Conservation (phyloP, 768 basidiomycete genomes). For the Termitomyces sp. region DNA sequence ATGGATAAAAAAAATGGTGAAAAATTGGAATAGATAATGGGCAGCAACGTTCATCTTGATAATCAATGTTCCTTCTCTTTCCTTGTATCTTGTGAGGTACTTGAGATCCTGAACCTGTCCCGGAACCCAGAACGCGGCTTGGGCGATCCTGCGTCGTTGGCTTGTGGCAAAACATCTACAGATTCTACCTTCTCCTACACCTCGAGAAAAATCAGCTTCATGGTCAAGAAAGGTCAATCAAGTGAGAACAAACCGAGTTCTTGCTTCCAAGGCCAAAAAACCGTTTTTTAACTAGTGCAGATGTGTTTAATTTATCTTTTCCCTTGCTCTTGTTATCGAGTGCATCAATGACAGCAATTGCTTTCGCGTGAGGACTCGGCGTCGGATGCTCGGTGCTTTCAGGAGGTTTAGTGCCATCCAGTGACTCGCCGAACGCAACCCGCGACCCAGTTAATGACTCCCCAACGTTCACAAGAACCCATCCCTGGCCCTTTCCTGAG, state of each 20-base stretch:
- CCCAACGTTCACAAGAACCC: constrained; percentile 68
- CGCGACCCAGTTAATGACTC: constrained; percentile 22
- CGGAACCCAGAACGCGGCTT: constrained; percentile 31
- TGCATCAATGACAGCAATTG: constrained; percentile 60
- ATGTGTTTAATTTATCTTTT: constrained; percentile 21
- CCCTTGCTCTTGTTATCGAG: constrained; percentile 48
- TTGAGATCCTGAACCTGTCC: constrained; percentile 31
- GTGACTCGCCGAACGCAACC: constrained; percentile 3
- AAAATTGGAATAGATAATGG: background rate
- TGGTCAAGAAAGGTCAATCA: background rate
- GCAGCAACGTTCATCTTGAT: background rate
- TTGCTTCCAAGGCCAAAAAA: constrained; percentile 40
- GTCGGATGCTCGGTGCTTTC: constrained; percentile 1
- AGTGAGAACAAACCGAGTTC: constrained; percentile 33
- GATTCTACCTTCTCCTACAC: background rate
- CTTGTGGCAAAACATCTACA: background rate
- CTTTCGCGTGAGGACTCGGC: constrained; percentile 47
- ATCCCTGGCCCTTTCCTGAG: constrained; percentile 48
- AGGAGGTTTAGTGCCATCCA: background rate
- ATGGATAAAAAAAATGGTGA: background rate
- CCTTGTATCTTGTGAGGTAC: constrained; percentile 37
- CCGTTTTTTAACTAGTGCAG: constrained; percentile 22
- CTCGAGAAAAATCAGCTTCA: background rate
- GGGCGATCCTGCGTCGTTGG: background rate
- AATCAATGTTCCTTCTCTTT: constrained; percentile 34